A percentile compares a stretch with the other conserved stretches of the same genome.
These are phyloP conservation scores for Pilatotrama ljubarskyi DNA, from an alignment of 768 basidiomycete genomes.

Conservation along the genomic window DNA sequence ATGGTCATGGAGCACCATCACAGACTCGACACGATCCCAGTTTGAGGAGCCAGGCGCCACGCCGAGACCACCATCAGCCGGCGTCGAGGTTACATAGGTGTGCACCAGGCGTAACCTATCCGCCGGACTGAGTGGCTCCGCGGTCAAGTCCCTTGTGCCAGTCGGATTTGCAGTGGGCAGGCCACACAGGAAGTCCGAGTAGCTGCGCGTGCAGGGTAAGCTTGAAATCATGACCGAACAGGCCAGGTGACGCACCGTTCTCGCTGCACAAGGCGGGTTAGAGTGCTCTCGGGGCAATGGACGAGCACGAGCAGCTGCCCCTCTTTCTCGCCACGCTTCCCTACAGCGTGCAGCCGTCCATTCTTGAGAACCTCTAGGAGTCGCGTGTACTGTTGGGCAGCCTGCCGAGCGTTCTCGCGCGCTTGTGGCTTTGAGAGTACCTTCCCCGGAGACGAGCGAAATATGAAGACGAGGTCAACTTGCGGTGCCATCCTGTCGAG, in stretches of 20 bases:
- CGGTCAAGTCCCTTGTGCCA: constrained; percentile 43
- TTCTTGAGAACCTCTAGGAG: constrained; percentile 61
- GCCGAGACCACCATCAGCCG: constrained; percentile 80
- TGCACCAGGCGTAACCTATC: constrained; percentile 83
- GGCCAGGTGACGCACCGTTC: constrained; percentile 58
- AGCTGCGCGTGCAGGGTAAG: constrained; percentile 39
- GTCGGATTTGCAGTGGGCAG: constrained; percentile 56
- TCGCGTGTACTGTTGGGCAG: constrained; percentile 66
- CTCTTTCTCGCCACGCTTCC: constrained; percentile 71
- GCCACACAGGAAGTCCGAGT: constrained; percentile 76
- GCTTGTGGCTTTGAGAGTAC: constrained; percentile 61
- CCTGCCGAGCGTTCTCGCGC: constrained; percentile 60
- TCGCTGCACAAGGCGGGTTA: constrained; percentile 64
- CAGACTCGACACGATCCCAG: constrained; percentile 80
- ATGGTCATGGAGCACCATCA: constrained; percentile 84
- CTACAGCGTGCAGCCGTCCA: constrained; percentile 69
- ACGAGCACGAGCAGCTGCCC: constrained; percentile 80
- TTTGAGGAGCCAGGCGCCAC: constrained; percentile 68
- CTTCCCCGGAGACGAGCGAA: constrained; percentile 52
- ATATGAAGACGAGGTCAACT: constrained; percentile 75
- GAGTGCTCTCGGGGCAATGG: constrained; percentile 58
- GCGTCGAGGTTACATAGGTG: constrained; percentile 65
- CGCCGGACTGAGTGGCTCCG: constrained; percentile 57
- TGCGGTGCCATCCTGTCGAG: constrained; percentile 44
- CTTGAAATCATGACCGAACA: background rate